Evolutionary conservation across 148 eudicot species (phyloP).

Genomic region (Agrostemma githago): DNA sequence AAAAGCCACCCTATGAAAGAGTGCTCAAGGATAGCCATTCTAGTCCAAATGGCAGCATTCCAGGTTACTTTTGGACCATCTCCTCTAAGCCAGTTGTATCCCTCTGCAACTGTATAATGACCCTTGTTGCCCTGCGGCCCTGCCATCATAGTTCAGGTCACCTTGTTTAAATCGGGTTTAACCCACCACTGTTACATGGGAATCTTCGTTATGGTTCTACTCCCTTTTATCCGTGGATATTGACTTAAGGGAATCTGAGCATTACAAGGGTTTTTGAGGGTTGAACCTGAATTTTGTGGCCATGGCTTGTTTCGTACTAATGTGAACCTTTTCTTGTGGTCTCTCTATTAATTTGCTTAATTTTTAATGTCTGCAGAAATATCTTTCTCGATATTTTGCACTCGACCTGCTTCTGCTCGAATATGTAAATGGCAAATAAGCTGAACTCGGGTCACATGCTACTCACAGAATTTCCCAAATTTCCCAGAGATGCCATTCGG

Average conservation of each 20-base stretch:
- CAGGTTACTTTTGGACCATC: too few species aligned
- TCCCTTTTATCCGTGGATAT: too few species aligned
- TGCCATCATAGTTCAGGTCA: too few species aligned
- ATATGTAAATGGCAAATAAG: conserved; percentile 67
- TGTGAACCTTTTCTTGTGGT: neutral
- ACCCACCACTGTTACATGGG: neutral
- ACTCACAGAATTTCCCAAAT: conserved; percentile 5
- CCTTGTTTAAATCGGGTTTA: too few species aligned
- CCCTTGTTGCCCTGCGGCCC: too few species aligned
- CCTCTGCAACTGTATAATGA: too few species aligned
- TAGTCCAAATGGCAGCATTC: too few species aligned
- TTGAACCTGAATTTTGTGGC: neutral
- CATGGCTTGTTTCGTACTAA: neutral
- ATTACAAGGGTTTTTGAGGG: too few species aligned
- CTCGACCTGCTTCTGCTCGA: conserved; percentile 76
- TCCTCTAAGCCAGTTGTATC: too few species aligned
- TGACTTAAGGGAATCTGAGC: too few species aligned
- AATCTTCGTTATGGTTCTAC: neutral
- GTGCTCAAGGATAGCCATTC: too few species aligned
- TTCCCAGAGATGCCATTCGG: neutral
- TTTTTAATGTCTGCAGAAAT: conserved; percentile 52
- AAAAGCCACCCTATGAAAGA: too few species aligned
- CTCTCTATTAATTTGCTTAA: neutral
- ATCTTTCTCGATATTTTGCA: conserved; percentile 68
- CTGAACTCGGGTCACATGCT: neutral